Evolutionary conservation across 169 alveolate species (phyloP), one percentile per base, ranked within the genome.

Genomic region (Theileria luwenshuni): DNA sequence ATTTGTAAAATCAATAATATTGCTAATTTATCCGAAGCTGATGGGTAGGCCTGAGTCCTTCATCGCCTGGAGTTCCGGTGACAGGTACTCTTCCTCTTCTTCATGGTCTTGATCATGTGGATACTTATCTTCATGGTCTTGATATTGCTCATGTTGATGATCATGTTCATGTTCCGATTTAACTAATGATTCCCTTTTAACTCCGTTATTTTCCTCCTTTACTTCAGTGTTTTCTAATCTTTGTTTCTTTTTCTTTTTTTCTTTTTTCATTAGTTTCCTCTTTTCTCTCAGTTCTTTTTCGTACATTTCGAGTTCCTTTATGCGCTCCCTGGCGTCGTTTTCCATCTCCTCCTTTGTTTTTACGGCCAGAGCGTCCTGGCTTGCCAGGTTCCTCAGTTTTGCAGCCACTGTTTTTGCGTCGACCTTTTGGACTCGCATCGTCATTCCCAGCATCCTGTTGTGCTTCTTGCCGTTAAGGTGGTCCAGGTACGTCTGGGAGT

Each of bases 391-490:
- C 74, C 77, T 62, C 60, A 91, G 79, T 68, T 91, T 92, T 21
- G 86, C 94, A 49, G 92, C 92, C 1, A 94, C 96, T 30, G 90
- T 77, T 15, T 83, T 91, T n/a, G 87, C 83, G 2, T 91, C 85
- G 17, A 92, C 97, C 63, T 85, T 86, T 85, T 94, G 96, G 23
- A 94, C 98, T 25, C 95, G 84, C 98, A 94, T 96, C 60, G 95
- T 94, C 96, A 93, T 93, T 2, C 98, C 98, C 17, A 94, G 81
- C 76, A 92, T 85, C n/a, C 96, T 61, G 72, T 94, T 93, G 70
- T 96, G 98, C 62, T 92, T 92, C 58, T 93, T 90, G 0, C 98
- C 98, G 83, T 96, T 94, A 23, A 94, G 85, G 73, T 96, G 98
- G 71, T 96, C 98, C 69, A 92, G 68, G 84, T 94, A 96, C 2